Percentiles rank a stretch among this genome's conserved stretches.
Evolutionary conservation across 257 asterid genomes (phyloP).

Genomic region (Solanum etuberosum): DNA sequence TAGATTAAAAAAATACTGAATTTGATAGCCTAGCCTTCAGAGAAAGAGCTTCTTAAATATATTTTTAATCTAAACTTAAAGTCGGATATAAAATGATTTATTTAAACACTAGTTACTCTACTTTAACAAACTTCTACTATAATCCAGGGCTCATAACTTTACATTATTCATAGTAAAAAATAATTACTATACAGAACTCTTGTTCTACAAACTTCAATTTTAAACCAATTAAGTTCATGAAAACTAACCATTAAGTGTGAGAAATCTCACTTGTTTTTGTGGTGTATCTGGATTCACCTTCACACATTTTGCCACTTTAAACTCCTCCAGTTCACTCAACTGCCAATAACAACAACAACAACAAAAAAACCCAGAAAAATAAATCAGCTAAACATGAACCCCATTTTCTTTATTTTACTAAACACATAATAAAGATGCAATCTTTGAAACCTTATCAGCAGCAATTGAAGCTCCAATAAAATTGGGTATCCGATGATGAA

Average conservation of each 20-base stretch:
- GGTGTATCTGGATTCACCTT: conserved; percentile 96
- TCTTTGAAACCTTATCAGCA: conserved; percentile 42
- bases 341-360: conserved; percentile 8
- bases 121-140: background rate
- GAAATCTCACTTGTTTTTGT: conserved; percentile 86
- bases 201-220: background rate
- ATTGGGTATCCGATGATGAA: conserved; percentile 92
- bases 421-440: background rate
- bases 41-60: background rate
- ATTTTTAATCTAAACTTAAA: background rate
- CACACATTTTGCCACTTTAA: conserved; percentile 66
- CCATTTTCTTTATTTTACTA: background rate
- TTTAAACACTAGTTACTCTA: background rate
- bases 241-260: conserved; percentile 43
- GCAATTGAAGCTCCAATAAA: conserved; percentile 57
- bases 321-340: conserved; percentile 68
- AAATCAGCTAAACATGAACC: background rate
- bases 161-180: background rate
- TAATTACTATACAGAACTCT: background rate
- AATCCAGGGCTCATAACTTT: background rate
- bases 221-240: background rate
- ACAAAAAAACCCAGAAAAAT: background rate
- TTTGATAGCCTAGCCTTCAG: background rate
- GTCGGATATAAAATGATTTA: background rate
- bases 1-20: background rate